A percentile compares a stretch with the other conserved stretches of the same genome.
Evolutionary conservation across 495 filamentous ascomycete species (phyloP).

Genomic region (Neurospora sp.): DNA sequence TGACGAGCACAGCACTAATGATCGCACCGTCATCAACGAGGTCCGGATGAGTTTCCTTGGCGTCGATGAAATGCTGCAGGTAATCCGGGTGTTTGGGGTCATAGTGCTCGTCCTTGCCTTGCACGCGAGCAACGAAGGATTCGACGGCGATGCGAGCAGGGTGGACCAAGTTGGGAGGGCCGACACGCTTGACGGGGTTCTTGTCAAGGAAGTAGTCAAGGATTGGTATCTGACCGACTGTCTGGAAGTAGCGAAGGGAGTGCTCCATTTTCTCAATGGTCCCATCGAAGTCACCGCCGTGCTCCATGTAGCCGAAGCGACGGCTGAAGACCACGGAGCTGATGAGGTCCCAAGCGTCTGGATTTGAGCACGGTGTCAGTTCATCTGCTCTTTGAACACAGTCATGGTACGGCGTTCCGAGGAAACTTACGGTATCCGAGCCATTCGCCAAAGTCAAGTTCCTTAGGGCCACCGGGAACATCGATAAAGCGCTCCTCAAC

Average conservation of each 20-base stretch:
- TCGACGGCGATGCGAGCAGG: constrained; percentile 6
- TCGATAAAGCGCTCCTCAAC: constrained; percentile 26
- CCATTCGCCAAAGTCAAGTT: constrained; percentile 26
- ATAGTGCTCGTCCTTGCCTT: constrained; percentile 8
- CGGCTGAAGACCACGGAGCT: constrained; percentile 25
- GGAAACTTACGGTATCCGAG: constrained; percentile 15
- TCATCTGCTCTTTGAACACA: not conserved
- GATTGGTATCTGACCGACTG: constrained; percentile 34
- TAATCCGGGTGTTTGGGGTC: constrained; percentile 14
- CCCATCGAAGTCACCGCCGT: constrained; percentile 27
- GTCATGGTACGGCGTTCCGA: not conserved
- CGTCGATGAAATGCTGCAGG: constrained; percentile 18
- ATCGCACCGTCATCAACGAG: constrained; percentile 11
- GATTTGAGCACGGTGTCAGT: not conserved
- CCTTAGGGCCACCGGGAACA: constrained; percentile 5
- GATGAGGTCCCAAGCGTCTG: constrained; percentile 30
- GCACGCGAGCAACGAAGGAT: constrained; percentile 3
- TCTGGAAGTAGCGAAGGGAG: constrained; percentile 33
- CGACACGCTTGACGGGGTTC: constrained; percentile 30
- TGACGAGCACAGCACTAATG: constrained; percentile 17
- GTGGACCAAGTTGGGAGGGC: constrained; percentile 17
- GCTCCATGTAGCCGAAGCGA: constrained; percentile 27
- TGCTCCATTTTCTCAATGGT: constrained; percentile 30
- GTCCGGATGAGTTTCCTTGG: constrained; percentile 15
- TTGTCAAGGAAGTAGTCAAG: constrained; percentile 39